A percentile compares a stretch with the other conserved stretches of the same genome.
These are phyloP conservation scores for Vitellaria paradoxa DNA, from an alignment of 179 eudicot genomes.

Conservation along the genomic window DNA sequence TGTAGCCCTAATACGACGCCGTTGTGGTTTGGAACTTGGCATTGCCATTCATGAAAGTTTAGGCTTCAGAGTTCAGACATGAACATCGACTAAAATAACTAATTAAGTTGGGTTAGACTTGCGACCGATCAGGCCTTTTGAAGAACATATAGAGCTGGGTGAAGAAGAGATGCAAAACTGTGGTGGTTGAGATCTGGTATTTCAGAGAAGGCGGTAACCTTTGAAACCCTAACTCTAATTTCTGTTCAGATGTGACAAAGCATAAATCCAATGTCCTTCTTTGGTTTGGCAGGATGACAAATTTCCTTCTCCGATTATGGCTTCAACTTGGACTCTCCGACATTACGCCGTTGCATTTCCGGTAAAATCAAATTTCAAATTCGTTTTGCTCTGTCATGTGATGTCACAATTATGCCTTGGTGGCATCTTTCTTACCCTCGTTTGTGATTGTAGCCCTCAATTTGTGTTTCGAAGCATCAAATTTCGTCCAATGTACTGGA, in stretches of 20 bases:
- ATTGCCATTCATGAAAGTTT: too few relatives aligned
- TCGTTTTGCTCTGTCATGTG: not conserved
- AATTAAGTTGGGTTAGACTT: too few relatives aligned
- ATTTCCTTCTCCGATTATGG: constrained; percentile 18
- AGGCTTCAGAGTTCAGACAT: too few relatives aligned
- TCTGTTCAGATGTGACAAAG: not conserved
- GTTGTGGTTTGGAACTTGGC: too few relatives aligned
- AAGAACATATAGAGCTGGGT: too few relatives aligned
- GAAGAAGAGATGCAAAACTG: too few relatives aligned
- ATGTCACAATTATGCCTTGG: not conserved
- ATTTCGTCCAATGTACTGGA: constrained; percentile 28
- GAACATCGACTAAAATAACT: too few relatives aligned
- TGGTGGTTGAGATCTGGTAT: not conserved
- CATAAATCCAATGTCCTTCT: not conserved
- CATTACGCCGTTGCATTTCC: constrained; percentile 18
- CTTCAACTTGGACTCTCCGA: constrained; percentile 31
- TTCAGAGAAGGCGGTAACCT: constrained; percentile 5
- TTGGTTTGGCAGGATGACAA: not conserved
- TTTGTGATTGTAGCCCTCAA: constrained; percentile 1
- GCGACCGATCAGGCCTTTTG: too few relatives aligned
- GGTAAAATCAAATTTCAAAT: constrained; percentile 14
- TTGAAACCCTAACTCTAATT: not conserved
- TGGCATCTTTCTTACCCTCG: not conserved
- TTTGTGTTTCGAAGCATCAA: constrained; percentile 26
- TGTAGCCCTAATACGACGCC: too few relatives aligned